Evolutionary conservation across 176 grass and related monocot genomes (phyloP).

Genomic region (Elymus sibiricus): DNA sequence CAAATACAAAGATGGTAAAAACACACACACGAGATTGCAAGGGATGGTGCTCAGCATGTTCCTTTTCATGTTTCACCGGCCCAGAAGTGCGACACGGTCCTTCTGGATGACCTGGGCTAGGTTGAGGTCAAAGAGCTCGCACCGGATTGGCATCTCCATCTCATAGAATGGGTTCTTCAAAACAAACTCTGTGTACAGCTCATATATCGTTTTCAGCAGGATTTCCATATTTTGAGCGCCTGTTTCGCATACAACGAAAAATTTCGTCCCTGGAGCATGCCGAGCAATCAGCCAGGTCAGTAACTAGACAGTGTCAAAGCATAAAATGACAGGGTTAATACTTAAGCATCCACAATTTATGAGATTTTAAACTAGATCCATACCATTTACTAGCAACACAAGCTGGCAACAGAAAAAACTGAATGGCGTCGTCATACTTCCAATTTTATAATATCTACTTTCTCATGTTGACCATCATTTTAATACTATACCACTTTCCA

Average conservation of each 20-base stretch:
- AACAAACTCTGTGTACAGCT: slow-evolving; percentile 90
- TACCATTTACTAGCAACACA: background rate
- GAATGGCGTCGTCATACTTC: background rate
- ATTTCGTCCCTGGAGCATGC: slow-evolving; percentile 71
- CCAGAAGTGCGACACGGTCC: slow-evolving; percentile 68
- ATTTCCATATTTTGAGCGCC: slow-evolving; percentile 70
- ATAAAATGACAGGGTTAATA: background rate
- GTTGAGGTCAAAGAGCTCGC: slow-evolving; percentile 93
- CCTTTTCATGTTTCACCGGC: slow-evolving; percentile 44
- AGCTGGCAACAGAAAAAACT: background rate
- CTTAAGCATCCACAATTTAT: background rate
- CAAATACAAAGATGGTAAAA: background rate
- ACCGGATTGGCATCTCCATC: slow-evolving; percentile 99
- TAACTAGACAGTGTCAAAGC: background rate
- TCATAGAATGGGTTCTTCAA: slow-evolving; percentile 98
- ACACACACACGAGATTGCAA: background rate
- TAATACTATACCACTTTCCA: background rate
- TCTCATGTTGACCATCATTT: background rate
- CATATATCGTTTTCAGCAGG: slow-evolving; percentile 76
- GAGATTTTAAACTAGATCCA: background rate
- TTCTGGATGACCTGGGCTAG: slow-evolving; percentile 90
- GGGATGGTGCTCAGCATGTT: background rate
- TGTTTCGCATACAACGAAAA: slow-evolving; percentile 86
- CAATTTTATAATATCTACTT: background rate
- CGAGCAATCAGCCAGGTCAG: slow-evolving; percentile 1